Base-by-base conservation (phyloP, 768 basidiomycete genomes). In the Lentinus tigrinus region DNA sequence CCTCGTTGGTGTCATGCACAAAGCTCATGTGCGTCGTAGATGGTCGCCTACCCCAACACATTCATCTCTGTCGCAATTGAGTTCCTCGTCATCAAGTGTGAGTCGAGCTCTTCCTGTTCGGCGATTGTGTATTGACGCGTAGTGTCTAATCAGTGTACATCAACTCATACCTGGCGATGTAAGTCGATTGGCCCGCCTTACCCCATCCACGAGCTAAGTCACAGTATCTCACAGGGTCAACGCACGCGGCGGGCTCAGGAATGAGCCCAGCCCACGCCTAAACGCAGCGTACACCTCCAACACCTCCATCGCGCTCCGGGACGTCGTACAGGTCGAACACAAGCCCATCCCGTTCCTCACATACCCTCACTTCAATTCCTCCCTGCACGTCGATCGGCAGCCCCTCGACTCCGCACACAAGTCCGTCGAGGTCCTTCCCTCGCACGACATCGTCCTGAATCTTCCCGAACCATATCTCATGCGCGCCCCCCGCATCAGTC, bases 111-210 rank as follows among this genome's bases (percentile, higher is more conserved):
- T 40, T 26, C 37, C 16, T 37, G 21, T 27, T 9, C 27, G 7
- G 9, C 24, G 8, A 26, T 21, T 19, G 11, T 27, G 16, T 4
- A 21, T 38, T 37, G 2, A 47, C 37, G 34, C 23, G 9, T 1
- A 7, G 36, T 21, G 17, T 11, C 23, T 8, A n/a, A n/a, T n/a
- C 36, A 65, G 64, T 65, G 27, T 65, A 65, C 56, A 61, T 65
- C 48, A 65, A 65, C 56, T 65, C 64, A 9, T 65, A 60, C 48
- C 34, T 65, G 40, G 64, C 64, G 4, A 62, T 65, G 64, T 65
- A 24, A 39, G 58, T 27, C 34, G 28, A 10, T 34, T 10, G 21
- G 6, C 21, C 11, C 4, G 10, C 44, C 9, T 16, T 10, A 46
- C 16, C 2, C 42, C 8, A 14, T 10, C 17, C 23, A 23, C 36